Percentiles rank a stretch among this genome's conserved stretches.
Evolutionary conservation across 2,329 filamentous ascomycete species (phyloP).

Genomic region (Penicillium psychrosexuale): DNA sequence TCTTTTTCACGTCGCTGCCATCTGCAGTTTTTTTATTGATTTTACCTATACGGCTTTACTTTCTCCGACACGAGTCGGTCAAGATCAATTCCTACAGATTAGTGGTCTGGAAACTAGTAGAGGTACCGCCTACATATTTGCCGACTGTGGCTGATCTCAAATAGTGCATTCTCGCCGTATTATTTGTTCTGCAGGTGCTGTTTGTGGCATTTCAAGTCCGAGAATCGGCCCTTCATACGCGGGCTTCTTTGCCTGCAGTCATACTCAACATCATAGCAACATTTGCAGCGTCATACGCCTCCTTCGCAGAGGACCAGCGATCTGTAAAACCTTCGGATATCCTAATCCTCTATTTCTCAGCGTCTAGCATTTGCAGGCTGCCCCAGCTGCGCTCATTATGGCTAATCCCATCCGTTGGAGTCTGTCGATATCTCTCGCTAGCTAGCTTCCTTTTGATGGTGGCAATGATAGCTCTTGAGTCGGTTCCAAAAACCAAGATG

Average conservation of each 20-base stretch:
- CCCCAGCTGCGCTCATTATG: conserved; percentile 4
- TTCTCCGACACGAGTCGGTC: background rate
- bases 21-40: background rate
- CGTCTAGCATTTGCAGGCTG: background rate
- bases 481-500: background rate
- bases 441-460: background rate
- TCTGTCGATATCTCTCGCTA: background rate
- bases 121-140: background rate
- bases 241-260: background rate
- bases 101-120: background rate
- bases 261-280: background rate
- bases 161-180: background rate
- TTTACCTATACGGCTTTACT: background rate
- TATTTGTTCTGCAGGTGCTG: background rate
- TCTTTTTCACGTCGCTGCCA: background rate
- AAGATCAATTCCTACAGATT: background rate
- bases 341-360: conserved; percentile 8
- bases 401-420: conserved; percentile 1
- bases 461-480: background rate
- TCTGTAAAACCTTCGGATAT: conserved; percentile 2
- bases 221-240: background rate
- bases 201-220: background rate
- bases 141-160: background rate
- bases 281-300: background rate
- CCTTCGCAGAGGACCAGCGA: background rate